Base-by-base conservation (phyloP, 352 stramenopile genomes). In the Aphanomyces invadans region DNA sequence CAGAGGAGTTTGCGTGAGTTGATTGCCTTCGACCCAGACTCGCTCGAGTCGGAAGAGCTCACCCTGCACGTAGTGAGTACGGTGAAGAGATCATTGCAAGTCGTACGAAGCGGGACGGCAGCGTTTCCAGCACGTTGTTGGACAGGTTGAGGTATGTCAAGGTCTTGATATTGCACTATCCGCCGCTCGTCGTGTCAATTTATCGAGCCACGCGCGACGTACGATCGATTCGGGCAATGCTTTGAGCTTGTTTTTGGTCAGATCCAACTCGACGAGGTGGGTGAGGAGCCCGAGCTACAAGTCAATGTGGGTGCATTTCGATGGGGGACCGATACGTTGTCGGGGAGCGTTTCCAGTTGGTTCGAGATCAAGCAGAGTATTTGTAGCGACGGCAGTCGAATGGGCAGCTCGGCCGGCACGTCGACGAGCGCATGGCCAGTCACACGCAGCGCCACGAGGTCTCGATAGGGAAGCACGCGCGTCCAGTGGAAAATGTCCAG, bases 181-280 rank as follows among this genome's bases (percentile, higher is more conserved):
- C 36, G 1, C 2, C 21, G 32, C 21, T n/a, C n/a, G n/a, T n/a
- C n/a, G n/a, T n/a, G n/a, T n/a, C n/a, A n/a, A n/a, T n/a, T n/a
- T n/a, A n/a, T n/a, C n/a, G n/a, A n/a, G n/a, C 51, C 2, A 19
- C 3, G 7, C 11, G 19, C 29, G 5, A 10, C 19, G 19, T 68
- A 69, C 62, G 19, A 89, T 52, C 17, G 77, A 86, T n/a, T 76
- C 71, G 0, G 81, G 81, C 0, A 89, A 62, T 17, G 69, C 36
- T 17, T 53, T 54, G 4, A 89, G 70, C 26, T 72, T 69, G 61
- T 89, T 89, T 53, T 86, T 85, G 25, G 81, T 87, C 29, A 89
- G 49, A 48, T 89, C 81, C 2, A 89, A 63, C 45, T 80, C 76
- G 0, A 51, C 76, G 2, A 89, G 71, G 21, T 74, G 36, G 0